Conservation (phyloP, 148 eudicot species). For the Chenopodium berlandieri region DNA sequence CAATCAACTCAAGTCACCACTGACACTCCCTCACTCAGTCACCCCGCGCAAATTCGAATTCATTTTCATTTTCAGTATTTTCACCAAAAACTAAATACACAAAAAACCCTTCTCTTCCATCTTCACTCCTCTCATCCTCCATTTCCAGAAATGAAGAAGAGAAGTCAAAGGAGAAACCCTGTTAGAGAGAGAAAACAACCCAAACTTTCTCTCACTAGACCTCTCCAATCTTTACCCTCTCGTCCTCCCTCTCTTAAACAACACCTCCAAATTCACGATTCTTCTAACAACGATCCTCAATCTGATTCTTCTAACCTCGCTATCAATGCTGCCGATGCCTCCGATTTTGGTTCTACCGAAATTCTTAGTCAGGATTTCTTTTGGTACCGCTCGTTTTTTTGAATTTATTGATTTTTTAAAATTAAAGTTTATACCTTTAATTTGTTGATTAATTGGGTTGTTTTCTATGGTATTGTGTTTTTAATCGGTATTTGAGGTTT, state of each 20-base stretch:
- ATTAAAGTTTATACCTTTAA: slow-evolving; percentile 8
- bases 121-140: too few species aligned
- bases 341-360: slow-evolving; percentile 30
- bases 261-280: not conserved
- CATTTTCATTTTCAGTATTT: not conserved
- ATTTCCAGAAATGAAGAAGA: not conserved
- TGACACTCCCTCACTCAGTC: not conserved
- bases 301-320: slow-evolving; percentile 24
- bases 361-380: slow-evolving; percentile 94
- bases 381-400: slow-evolving; percentile 46
- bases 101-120: not conserved
- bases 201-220: slow-evolving; percentile 36
- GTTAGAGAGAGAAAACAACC: slow-evolving; percentile 18
- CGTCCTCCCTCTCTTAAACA: slow-evolving; percentile 15
- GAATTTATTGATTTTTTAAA: not conserved
- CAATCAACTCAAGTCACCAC: not conserved
- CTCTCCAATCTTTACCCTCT: slow-evolving; percentile 41
- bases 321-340: not conserved
- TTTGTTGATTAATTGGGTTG: not conserved
- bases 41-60: slow-evolving; percentile 13
- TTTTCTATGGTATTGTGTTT: too few species aligned
- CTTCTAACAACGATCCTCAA: slow-evolving; percentile 29
- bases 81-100: too few species aligned
- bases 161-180: not conserved
- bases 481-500: not conserved